Evolutionary conservation across 768 basidiomycete genomes (phyloP), one percentile per base, ranked within the genome.

Genomic region (Tremella mesenterica): DNA sequence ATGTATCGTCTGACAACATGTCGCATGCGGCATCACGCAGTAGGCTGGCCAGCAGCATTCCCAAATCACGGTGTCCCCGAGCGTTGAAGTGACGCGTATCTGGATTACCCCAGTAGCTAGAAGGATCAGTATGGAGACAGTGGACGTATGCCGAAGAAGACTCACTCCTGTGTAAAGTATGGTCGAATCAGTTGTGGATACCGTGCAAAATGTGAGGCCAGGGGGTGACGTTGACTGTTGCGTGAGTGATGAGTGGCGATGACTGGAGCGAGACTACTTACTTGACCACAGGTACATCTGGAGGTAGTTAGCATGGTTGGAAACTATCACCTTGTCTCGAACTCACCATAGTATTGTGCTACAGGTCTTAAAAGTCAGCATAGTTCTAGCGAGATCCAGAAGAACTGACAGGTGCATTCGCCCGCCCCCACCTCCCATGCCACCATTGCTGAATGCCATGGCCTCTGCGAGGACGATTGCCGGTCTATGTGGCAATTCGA

Each of bases 271-370:
- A 23, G 36, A 57, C 48, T 44, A 65, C 67, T n/a, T n/a, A n/a
- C n/a, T 64, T 70, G 48, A 73, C 60, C 5, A 73, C 66, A 2
- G 71, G 69, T 1, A 73, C 67, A 53, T 73, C 67, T 66, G 54
- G 10, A 45, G n/a, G n/a, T n/a, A n/a, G n/a, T n/a, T n/a, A 8
- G 13, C 8, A 20, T 25, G 26, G 41, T 20, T 43, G 9, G 7
- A 20, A 8, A 20, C 41, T 8, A 7, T 20, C 9, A 43, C 8
- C 29, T 8, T 25, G 44, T 26, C 31, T 6, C 27, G 9, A 26
- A 46, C 64, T 54, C 47, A 63, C 64, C 70, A 49, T 68, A 73
- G 43, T 70, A 73, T 29, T 71, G 63, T 6, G 67, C 71, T 2
- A 73, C 68, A 3, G 71, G 71, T 52, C 64, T 65, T n/a, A n/a